A percentile compares a stretch with the other conserved stretches of the same genome.
These are phyloP conservation scores for Fusarium devonianum DNA, from an alignment of 2,329 filamentous ascomycete species.

Conservation along the genomic window DNA sequence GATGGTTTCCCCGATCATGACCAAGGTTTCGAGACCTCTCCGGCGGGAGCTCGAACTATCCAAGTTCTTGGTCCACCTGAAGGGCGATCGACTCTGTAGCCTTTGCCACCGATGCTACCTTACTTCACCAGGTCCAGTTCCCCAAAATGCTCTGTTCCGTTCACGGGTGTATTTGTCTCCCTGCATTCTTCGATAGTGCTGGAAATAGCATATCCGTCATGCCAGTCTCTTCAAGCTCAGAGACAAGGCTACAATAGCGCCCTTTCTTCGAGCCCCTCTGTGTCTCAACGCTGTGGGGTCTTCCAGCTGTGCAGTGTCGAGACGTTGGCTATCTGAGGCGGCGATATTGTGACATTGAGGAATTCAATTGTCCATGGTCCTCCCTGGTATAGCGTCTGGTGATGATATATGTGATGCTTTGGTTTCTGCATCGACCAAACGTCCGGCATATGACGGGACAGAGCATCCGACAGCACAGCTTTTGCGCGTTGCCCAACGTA, in stretches of 20 bases:
- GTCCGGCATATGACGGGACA: too few relatives aligned
- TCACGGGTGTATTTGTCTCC: background rate
- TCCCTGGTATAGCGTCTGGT: conserved; percentile 8
- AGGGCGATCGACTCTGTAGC: conserved; percentile 13
- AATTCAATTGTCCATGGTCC: conserved; percentile 27
- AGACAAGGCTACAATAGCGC: conserved; percentile 10
- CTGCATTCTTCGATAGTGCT: conserved; percentile 21
- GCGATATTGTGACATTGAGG: conserved; percentile 18
- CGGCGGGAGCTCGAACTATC: conserved; percentile 4
- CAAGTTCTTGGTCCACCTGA: conserved; percentile 8
- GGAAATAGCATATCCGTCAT: conserved; percentile 21
- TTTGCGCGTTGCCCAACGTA: too few relatives aligned
- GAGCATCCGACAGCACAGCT: too few relatives aligned
- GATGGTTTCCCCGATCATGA: background rate
- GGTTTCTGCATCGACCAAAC: background rate
- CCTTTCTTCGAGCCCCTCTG: conserved; percentile 6
- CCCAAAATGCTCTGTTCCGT: too few relatives aligned
- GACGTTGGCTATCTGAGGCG: conserved; percentile 4
- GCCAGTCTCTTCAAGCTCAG: conserved; percentile 11
- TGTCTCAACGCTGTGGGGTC: conserved; percentile 29
- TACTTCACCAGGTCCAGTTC: too few relatives aligned
- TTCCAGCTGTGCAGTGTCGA: conserved; percentile 1
- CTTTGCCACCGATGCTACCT: conserved; percentile 21
- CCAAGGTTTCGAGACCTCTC: conserved; percentile 6
- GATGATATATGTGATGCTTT: background rate